phyloP scores from a whole-genome alignment of 768 basidiomycete species.

The Candolleomyces eurysporus region DNA sequence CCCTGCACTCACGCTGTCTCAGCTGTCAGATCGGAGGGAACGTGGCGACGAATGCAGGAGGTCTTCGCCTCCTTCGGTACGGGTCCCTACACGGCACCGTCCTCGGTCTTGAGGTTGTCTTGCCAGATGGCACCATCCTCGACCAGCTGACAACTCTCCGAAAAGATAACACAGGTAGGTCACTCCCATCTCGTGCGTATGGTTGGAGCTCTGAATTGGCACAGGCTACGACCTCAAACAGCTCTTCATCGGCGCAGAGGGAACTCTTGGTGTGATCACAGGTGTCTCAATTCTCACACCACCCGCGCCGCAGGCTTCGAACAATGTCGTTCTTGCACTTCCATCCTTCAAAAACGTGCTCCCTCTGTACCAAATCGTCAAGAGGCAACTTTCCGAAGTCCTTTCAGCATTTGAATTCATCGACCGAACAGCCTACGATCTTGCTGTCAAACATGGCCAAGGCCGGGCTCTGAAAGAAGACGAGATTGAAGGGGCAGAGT shows the following conservation, averaged over 20 bases:
- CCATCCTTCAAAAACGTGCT: slow-evolving; percentile 86
- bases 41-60: slow-evolving; percentile 95
- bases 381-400: slow-evolving; percentile 86
- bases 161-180: slow-evolving; percentile 94
- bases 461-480: slow-evolving; percentile 72
- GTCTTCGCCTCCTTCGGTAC: slow-evolving; percentile 90
- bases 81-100: slow-evolving; percentile 95
- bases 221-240: slow-evolving; percentile 97
- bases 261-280: slow-evolving; percentile 93
- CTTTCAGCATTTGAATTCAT: slow-evolving; percentile 97
- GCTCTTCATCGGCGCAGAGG: slow-evolving; percentile 96
- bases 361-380: slow-evolving; percentile 79
- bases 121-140: slow-evolving; percentile 90
- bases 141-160: slow-evolving; percentile 86
- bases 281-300: slow-evolving; percentile 94
- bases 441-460: slow-evolving; percentile 82
- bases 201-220: slow-evolving; percentile 4
- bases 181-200: not conserved
- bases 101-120: slow-evolving; percentile 91
- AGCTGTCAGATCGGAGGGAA: slow-evolving; percentile 99
- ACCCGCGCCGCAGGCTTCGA: slow-evolving; percentile 75
- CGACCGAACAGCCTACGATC: slow-evolving; percentile 80
- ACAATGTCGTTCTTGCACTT: slow-evolving; percentile 89
- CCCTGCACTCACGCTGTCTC: slow-evolving; percentile 6
- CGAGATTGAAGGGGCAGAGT: slow-evolving; percentile 75